Conservation (phyloP, 768 basidiomycete species). For the Pisolithus albus region DNA sequence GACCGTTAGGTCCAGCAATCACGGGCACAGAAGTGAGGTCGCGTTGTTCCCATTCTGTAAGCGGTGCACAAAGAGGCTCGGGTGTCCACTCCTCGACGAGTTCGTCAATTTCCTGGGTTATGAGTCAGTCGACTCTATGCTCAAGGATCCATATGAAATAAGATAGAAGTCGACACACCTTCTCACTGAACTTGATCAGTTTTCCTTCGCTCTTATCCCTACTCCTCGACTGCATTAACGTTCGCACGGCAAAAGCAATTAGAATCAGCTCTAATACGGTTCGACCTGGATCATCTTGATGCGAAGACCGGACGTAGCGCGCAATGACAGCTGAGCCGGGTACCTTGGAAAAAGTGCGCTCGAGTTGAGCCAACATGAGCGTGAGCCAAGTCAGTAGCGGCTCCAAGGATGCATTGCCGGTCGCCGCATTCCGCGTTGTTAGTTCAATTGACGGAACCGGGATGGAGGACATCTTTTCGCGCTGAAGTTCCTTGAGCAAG, state of each 20-base stretch:
- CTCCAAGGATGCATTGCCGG: constrained; percentile 23
- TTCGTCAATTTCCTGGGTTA: constrained; percentile 84
- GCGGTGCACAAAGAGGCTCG: constrained; percentile 67
- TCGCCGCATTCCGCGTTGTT: background rate
- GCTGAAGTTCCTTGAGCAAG: too few relatives aligned
- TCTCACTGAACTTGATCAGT: constrained; percentile 86
- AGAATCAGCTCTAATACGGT: constrained; percentile 87
- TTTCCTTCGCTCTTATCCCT: constrained; percentile 77
- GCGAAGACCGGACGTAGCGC: constrained; percentile 90
- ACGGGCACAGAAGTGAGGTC: constrained; percentile 74
- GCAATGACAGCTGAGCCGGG: constrained; percentile 80
- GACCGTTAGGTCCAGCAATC: constrained; percentile 72
- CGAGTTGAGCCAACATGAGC: constrained; percentile 48
- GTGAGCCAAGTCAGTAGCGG: constrained; percentile 63
- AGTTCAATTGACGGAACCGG: background rate
- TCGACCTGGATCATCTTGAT: constrained; percentile 92
- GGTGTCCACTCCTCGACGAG: constrained; percentile 94
- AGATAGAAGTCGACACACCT: constrained; percentile 44
- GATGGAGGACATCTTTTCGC: background rate
- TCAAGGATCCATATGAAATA: background rate
- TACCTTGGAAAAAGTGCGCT: constrained; percentile 63
- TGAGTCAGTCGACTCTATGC: background rate
- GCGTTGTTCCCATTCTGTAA: constrained; percentile 50
- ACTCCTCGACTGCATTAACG: constrained; percentile 84
- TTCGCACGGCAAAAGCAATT: constrained; percentile 80